A percentile compares a stretch with the other conserved stretches of the same genome.
Evolutionary conservation across 805 yeast genomes (phyloP).

Genomic region (Kuraishia capsulata): DNA sequence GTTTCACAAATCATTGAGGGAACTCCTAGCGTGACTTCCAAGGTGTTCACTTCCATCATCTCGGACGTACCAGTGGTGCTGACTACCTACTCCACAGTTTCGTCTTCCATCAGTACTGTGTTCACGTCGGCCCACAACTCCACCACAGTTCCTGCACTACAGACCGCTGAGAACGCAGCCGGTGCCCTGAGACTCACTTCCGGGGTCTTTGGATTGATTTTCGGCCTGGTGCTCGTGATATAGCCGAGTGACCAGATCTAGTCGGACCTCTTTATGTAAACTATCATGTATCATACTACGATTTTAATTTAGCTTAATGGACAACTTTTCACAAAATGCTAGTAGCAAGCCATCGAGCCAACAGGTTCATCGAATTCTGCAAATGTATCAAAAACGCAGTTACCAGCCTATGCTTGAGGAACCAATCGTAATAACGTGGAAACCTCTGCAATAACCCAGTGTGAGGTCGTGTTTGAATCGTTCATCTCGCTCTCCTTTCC

Average conservation of each 20-base stretch:
- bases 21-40: constrained; percentile 7
- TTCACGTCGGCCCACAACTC: background rate
- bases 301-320: background rate
- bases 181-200: constrained; percentile 1
- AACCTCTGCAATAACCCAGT: constrained; percentile 14
- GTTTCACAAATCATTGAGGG: constrained; percentile 2
- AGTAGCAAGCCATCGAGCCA: no score
- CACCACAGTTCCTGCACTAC: background rate
- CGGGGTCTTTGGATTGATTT: constrained; percentile 4
- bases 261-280: no score
- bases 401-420: constrained; percentile 22
- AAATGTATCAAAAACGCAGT: constrained; percentile 30
- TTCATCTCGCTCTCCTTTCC: constrained; percentile 32
- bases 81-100: constrained; percentile 14
- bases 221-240: constrained; percentile 2
- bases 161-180: constrained; percentile 3
- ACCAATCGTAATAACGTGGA: constrained; percentile 1
- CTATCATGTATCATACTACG: background rate
- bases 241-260: no score
- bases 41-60: constrained; percentile 15
- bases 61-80: constrained; percentile 15
- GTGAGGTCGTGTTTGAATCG: constrained; percentile 29
- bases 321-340: no score
- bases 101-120: constrained; percentile 1
- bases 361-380: background rate